Evolutionary conservation across 305 asterid genomes (phyloP).

Genomic region (Plantago rigida): DNA sequence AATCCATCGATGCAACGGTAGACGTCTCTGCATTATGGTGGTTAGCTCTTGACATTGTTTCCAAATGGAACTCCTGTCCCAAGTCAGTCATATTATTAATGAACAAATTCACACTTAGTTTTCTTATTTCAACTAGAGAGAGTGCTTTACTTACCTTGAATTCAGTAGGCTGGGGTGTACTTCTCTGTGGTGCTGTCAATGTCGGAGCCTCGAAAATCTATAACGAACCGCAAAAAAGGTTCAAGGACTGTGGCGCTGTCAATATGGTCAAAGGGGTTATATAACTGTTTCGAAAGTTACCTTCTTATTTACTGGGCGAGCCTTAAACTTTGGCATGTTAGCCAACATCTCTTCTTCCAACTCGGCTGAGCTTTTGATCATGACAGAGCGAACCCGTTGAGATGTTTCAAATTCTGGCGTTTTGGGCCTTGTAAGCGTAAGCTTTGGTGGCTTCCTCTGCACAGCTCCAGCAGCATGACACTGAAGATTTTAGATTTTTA

Average conservation of each 20-base stretch:
- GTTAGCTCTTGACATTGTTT: conserved; percentile 76
- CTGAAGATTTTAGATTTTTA: conserved; percentile 28
- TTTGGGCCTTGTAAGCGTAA: conserved; percentile 75
- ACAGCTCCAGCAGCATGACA: conserved; percentile 37
- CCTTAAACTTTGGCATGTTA: conserved; percentile 81
- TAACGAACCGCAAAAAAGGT: conserved; percentile 9
- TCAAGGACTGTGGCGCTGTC: neutral
- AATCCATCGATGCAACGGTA: conserved; percentile 52
- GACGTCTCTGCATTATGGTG: conserved; percentile 62
- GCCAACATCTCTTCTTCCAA: conserved; percentile 92
- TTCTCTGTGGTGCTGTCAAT: conserved; percentile 53
- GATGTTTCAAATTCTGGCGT: conserved; percentile 83
- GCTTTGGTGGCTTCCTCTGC: conserved; percentile 54
- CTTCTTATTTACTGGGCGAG: conserved; percentile 76
- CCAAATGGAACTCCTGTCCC: conserved; percentile 76
- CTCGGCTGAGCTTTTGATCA: conserved; percentile 70
- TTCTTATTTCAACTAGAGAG: conserved; percentile 1
- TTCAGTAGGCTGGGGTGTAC: conserved; percentile 63
- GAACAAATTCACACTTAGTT: conserved; percentile 1
- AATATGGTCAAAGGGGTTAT: neutral
- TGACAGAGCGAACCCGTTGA: conserved; percentile 65
- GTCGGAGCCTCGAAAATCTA: conserved; percentile 64
- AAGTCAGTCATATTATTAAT: conserved; percentile 14
- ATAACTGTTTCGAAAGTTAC: conserved; percentile 28
- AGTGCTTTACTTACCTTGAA: conserved; percentile 47